Evolutionary conservation across 164 flowering plant species (phyloP), one percentile per base, ranked within the genome.

Genomic region (Sextonia rubra): DNA sequence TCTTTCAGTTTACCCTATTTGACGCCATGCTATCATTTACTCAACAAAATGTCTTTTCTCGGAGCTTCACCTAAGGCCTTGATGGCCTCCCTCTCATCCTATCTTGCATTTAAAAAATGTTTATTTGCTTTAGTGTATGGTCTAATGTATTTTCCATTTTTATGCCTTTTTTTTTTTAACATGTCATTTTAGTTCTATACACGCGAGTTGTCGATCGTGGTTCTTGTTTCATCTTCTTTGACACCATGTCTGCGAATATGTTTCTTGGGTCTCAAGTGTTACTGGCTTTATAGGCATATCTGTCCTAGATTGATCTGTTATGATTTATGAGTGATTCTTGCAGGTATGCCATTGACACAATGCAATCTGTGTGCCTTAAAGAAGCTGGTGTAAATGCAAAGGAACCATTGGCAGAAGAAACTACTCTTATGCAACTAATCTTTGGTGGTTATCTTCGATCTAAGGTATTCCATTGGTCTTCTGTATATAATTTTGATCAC

Each of bases 401-500:
- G 27, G 77, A 76, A 18, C 76, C 84, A 47, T 72, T 69, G 24
- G 85, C 86, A 72, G 93, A 89, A 77, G 96, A 92, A 77, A 86
- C 92, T 48, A 87, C 90, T 77, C 85, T 94, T 18, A 67, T 90
- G 44, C 92, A 91, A 75, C 88, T 91, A 32, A 91, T 92, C 23
- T 94, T 94, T 83, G 98, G 98, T 60, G 99, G 99, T 69, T 90
- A 94, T 72, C 95, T 94, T 75, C 90, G 86, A 24, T 94, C 99
- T 27, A 91, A 91, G 95, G 99, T 94, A 79, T 26, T 44, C 37
- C 37, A 37, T 5, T 37, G 44, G 14, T 3, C 6, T 30, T 52
- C 17, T 49, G 18, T 17, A 12, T 12, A 23, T 6, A 18, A 24
- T 27, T 17, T 70, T 15, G 6, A 56, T 23, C 29, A 17, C 23